Percentiles rank a stretch among this genome's conserved stretches.
Evolutionary conservation across 208 protist genomes (phyloP).

Genomic region (Wallacemonas collosoma): DNA sequence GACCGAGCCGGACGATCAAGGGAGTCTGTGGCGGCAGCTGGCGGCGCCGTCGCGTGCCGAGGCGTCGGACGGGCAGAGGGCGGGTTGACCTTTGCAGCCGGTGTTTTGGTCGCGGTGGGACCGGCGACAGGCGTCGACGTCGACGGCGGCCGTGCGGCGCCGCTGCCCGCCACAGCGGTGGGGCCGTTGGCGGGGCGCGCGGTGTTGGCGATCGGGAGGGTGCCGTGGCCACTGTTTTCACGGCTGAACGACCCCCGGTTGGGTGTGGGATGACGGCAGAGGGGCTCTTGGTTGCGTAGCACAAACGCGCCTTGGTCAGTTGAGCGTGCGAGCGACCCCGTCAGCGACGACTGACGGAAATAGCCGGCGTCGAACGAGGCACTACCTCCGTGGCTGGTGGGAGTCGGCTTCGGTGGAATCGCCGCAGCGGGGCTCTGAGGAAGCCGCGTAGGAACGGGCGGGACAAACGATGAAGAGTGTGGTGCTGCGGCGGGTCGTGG

Average conservation of each 20-base stretch:
- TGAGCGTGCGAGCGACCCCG: slow-evolving; percentile 1
- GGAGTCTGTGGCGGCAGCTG: not conserved
- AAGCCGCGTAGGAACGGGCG: not conserved
- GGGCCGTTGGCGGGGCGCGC: no score
- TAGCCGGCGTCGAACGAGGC: slow-evolving; percentile 9
- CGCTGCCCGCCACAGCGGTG: no score
- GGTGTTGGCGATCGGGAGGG: no score
- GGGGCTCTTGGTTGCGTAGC: slow-evolving; percentile 6
- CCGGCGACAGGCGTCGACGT: no score
- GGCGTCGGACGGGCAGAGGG: not conserved
- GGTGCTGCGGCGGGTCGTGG: no score
- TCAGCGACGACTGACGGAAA: slow-evolving; percentile 10
- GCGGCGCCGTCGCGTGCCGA: slow-evolving; percentile 12
- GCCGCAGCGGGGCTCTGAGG: not conserved
- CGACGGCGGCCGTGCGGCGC: no score
- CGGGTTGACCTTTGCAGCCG: no score
- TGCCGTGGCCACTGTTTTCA: slow-evolving; percentile 2
- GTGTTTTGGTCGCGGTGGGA: no score
- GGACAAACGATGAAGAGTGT: not conserved
- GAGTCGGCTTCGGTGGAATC: not conserved
- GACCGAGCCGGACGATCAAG: not conserved
- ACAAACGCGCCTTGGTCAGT: slow-evolving; percentile 6
- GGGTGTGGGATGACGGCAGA: slow-evolving; percentile 8
- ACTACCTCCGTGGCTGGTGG: not conserved
- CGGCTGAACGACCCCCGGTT: not conserved